A percentile compares a stretch with the other conserved stretches of the same genome.
Evolutionary conservation across 2,329 filamentous ascomycete species (phyloP).

Genomic region (Sclerotinia spermophila): DNA sequence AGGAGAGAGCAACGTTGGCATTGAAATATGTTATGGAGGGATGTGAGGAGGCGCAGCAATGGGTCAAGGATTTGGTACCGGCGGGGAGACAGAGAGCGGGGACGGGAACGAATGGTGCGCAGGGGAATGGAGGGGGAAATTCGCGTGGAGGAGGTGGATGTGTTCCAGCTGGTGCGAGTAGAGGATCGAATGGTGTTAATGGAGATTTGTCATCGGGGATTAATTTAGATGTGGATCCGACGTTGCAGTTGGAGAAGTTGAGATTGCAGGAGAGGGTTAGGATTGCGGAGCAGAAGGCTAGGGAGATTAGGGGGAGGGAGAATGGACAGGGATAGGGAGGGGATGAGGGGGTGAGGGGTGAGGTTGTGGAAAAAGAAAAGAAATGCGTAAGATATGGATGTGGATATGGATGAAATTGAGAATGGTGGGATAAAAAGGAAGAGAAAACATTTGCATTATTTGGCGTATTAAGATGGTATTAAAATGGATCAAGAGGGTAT

Average conservation of each 20-base stretch:
- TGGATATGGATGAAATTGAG: background rate
- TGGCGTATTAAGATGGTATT: background rate
- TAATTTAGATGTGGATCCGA: background rate
- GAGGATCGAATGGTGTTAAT: background rate
- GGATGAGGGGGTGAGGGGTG: background rate
- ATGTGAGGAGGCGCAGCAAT: conserved; percentile 67
- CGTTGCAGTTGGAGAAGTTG: conserved; percentile 8
- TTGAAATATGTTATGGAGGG: conserved; percentile 80
- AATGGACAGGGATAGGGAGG: background rate
- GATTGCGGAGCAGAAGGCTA: background rate
- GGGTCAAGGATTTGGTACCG: conserved; percentile 55
- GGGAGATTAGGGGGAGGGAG: conserved; percentile 1
- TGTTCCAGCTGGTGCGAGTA: background rate
- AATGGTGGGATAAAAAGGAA: too few species aligned
- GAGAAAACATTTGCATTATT: background rate
- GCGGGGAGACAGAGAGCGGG: conserved; percentile 21
- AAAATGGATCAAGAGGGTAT: background rate
- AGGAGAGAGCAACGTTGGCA: conserved; percentile 84
- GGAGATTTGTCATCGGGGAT: background rate
- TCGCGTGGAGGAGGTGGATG: background rate
- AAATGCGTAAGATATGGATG: too few species aligned
- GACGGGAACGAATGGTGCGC: background rate
- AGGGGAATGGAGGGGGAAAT: background rate
- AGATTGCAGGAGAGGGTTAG: conserved; percentile 4
- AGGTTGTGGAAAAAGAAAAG: background rate